Base-by-base conservation (phyloP, 2,329 filamentous ascomycete genomes). In the Botrytis fragariae region DNA sequence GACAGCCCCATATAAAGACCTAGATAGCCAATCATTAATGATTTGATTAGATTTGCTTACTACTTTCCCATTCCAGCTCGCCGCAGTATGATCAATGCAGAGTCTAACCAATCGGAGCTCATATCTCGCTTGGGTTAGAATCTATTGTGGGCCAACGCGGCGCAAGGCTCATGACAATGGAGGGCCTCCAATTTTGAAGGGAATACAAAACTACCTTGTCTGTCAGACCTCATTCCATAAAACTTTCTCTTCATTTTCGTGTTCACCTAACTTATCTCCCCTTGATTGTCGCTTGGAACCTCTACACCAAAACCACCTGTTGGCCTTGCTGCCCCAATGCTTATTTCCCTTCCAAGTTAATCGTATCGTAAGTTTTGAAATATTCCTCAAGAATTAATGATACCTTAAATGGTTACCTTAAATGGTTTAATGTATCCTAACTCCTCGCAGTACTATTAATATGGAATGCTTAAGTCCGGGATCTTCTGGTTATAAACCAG, bases 131-230 rank as follows among this genome's bases (percentile, higher is more conserved):
- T 5, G 45, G 9, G 45, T 12, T 7, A 14, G 48, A 54, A 54
- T 54, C 25, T 54, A 54, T n/a, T 54, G 48, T 54, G 64, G 64
- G 22, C 39, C 20, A 20, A 12, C 16, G 64, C 16, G 16, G 63
- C 60, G 35, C 35, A 67, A 8, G 63, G 45, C 16, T 54, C 20
- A 68, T 29, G 45, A 37, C 22, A 68, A 68, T 68, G 64, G 45
- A 68, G 64, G 64, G 48, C 64, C 64, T 68, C 48, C 64, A 18
- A 39, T 29, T 29, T 29, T 57, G 45, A 57, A n/a, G 39, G 25
- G n/a, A 29, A 67, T 68, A 68, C 64, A 68, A 68, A 68, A 68
- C 25, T 22, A 57, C 48, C 45, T 67, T 39, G 45, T 20, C 35
- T 67, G 22, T 67, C 32, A 67, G 45, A 67, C 32, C n/a, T 67